Conservation (phyloP, 202 grass and related monocot species). For the Carex arenaria region DNA sequence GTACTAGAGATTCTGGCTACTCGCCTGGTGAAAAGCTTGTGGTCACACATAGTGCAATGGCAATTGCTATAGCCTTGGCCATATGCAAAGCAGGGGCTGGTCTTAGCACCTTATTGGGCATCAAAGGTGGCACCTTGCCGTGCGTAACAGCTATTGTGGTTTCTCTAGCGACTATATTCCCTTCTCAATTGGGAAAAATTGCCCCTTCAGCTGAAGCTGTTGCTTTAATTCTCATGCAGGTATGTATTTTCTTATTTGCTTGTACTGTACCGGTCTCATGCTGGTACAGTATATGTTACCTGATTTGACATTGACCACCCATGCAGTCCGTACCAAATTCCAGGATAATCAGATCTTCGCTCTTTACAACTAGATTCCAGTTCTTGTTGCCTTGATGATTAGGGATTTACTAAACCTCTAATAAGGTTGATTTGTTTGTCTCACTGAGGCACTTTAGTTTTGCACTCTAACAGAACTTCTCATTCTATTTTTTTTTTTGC, state of each 20-base stretch:
- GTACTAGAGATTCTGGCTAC: not conserved
- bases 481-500: not conserved
- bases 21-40: constrained; percentile 26
- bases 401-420: not conserved
- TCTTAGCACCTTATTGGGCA: constrained; percentile 33
- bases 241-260: constrained; percentile 15
- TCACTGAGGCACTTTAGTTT: not conserved
- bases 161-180: constrained; percentile 66
- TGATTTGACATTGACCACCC: not conserved
- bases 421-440: not conserved
- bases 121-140: constrained; percentile 56
- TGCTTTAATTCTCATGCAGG: constrained; percentile 90
- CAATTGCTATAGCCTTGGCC: constrained; percentile 60
- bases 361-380: not conserved
- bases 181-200: constrained; percentile 37
- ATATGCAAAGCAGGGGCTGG: constrained; percentile 64
- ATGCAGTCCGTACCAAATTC: not conserved
- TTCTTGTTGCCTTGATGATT: not conserved
- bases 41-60: constrained; percentile 46
- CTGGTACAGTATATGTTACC: not conserved
- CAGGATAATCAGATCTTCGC: not conserved
- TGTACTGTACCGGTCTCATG: not conserved
- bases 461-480: not conserved
- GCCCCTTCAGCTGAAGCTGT: constrained; percentile 67
- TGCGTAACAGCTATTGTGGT: constrained; percentile 68